These are phyloP conservation scores for Ogataea trehaloabstinens DNA, from an alignment of 805 yeast species.

Conservation along the genomic window DNA sequence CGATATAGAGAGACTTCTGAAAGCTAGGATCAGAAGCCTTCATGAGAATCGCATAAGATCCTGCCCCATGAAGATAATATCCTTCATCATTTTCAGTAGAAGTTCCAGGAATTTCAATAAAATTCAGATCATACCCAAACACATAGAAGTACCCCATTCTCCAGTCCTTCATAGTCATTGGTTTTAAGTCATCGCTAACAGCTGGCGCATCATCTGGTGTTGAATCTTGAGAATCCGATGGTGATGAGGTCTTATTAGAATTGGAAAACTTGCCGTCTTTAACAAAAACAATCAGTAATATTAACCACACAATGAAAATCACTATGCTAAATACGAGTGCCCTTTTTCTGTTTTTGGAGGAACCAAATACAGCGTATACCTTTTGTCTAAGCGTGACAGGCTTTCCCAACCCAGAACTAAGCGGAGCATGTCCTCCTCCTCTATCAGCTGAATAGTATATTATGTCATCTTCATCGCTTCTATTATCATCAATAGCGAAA, in stretches of 20 bases:
- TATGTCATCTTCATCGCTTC: constrained; percentile 14
- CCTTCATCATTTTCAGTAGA: constrained; percentile 44
- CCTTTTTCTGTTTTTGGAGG: constrained; percentile 21
- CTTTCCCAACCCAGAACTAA: constrained; percentile 3
- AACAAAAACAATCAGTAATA: constrained; percentile 24
- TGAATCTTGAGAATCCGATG: background rate
- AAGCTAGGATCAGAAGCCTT: constrained; percentile 31
- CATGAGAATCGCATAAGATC: constrained; percentile 13
- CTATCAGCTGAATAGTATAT: constrained; percentile 11
- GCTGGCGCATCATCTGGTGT: background rate
- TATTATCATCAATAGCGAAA: constrained; percentile 24
- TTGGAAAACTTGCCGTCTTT: constrained; percentile 18
- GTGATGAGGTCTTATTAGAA: background rate
- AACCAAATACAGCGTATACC: constrained; percentile 7
- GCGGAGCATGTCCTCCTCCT: constrained; percentile 4
- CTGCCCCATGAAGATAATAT: constrained; percentile 28
- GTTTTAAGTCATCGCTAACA: constrained; percentile 7
- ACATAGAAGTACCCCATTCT: constrained; percentile 31
- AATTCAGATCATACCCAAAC: constrained; percentile 21
- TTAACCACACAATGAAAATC: constrained; percentile 27
- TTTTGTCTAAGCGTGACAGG: constrained; percentile 7
- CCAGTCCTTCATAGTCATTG: constrained; percentile 27
- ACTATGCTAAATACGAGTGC: constrained; percentile 13
- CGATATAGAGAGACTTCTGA: constrained; percentile 30
- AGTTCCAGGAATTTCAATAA: constrained; percentile 26